Base-by-base conservation (phyloP, 805 yeast species). In the Wickerhamomyces chaumierensis region DNA sequence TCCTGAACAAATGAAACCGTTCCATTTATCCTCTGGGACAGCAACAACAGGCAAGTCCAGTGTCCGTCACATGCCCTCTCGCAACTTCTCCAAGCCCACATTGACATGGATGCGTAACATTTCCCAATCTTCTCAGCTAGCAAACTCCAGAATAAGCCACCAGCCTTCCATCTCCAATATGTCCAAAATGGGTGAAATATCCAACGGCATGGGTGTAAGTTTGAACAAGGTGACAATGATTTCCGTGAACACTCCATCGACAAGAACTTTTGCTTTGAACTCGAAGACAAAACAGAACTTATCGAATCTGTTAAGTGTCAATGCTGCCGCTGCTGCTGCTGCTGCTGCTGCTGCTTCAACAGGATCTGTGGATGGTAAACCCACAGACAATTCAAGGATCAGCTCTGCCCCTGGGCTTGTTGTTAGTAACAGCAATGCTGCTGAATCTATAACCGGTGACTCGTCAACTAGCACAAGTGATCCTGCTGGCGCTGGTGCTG, bases 11-110 rank as follows among this genome's bases (percentile, higher is more conserved):
- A n/a, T n/a, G n/a, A n/a, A n/a, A n/a, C n/a, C n/a, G n/a, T n/a
- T n/a, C n/a, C n/a, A n/a, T n/a, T n/a, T n/a, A n/a, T n/a, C n/a
- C n/a, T n/a, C n/a, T n/a, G n/a, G n/a, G n/a, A n/a, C n/a, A n/a
- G n/a, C n/a, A n/a, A 21, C 9, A 21, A 7, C 23, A 7, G 23
- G 9, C 23, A 7, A 6, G 9, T 7, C 23, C 23, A 21, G 9
- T 21, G 9, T 21, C 23, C 23, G 23, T 9, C 23, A 21, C 23
- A 21, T 21, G 23, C 23, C 23, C 9, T 21, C 23, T 7, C 6
- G 23, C 6, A 21, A 44, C 39, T 47, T 52, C 37, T 34, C 52
- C 20, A 36, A 38, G 12, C 39, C 39, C 3, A 36, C 31, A 18
- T 8, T 21, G 12, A 31, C 35, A 18, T 34, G 37, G 16, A 18